These are phyloP conservation scores for Grigorovia yakushimaensis DNA, from an alignment of 805 yeast species.

Conservation along the genomic window DNA sequence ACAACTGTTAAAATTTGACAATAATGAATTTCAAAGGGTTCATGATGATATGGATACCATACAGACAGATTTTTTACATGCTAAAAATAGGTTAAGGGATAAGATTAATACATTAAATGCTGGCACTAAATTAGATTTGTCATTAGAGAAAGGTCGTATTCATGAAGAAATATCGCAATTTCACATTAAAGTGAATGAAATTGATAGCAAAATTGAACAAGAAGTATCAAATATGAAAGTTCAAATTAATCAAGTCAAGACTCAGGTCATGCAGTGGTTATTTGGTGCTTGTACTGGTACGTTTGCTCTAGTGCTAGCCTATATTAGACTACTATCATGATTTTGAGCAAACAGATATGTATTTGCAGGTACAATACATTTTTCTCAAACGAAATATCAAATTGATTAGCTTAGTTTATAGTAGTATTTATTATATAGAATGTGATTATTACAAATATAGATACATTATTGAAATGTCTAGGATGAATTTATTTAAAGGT, in stretches of 20 bases:
- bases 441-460: neutral
- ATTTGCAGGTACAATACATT: too few species aligned
- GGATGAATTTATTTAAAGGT: conserved; percentile 19
- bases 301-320: conserved; percentile 86
- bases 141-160: conserved; percentile 89
- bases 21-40: conserved; percentile 70
- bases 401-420: too few species aligned
- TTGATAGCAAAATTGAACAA: conserved; percentile 90
- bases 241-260: conserved; percentile 90
- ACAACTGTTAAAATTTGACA: conserved; percentile 80
- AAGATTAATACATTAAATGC: conserved; percentile 87
- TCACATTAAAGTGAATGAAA: conserved; percentile 87
- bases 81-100: conserved; percentile 76
- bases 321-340: conserved; percentile 67
- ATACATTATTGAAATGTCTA: neutral
- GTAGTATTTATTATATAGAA: neutral
- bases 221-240: conserved; percentile 91
- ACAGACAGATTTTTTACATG: conserved; percentile 73
- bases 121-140: conserved; percentile 81
- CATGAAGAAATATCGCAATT: conserved; percentile 90
- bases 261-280: conserved; percentile 97
- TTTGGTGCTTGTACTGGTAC: conserved; percentile 98
- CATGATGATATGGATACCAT: conserved; percentile 82
- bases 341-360: too few species aligned
- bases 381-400: too few species aligned